Base-by-base conservation (phyloP, 768 basidiomycete genomes). In the Auricularia sp. region DNA sequence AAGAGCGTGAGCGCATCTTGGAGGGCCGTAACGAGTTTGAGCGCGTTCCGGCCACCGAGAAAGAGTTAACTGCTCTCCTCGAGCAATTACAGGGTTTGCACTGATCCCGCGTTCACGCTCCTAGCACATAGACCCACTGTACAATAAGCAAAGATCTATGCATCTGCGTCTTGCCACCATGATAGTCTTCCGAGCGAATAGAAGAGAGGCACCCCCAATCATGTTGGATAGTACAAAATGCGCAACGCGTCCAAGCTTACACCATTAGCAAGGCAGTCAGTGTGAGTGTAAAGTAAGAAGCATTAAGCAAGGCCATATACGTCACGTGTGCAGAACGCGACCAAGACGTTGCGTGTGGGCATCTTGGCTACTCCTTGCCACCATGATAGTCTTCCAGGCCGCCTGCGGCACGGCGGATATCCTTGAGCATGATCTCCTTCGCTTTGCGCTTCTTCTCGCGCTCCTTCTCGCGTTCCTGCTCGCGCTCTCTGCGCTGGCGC, bases 11-110 rank as follows among this genome's bases (percentile, higher is more conserved):
- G 62, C 74, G 78, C 65, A 82, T 90, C 10, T 74, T 87, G 68
- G 70, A 76, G 35, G 90, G 90, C 8, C 74, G 77, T 18, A 84
- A 76, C 63, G 80, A 83, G 61, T 83, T 83, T 2, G 88, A 92
- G 74, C 74, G 74, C 39, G 71, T 92, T 18, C 77, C 75, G 12
- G 69, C 83, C 34, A 75, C 43, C 16, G 80, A 86, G 62, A 67
- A 51, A 6, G 47, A 51, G 18, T 18, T 81, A 3, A 71, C 74
- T 51, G 71, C 71, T 60, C 65, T 79, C 3, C 66, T 83, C 35
- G 82, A 81, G 65, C 75, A 75, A 58, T 70, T 83, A 23, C 77
- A 77, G 66, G 73, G 75, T 63, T 61, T 80, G 44, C 80, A 82
- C 66, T 82, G 66, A 42, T 42, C 12, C 8, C 39, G 8, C 12